Conservation (phyloP, 441 rosid species). For the Manihot esculenta region DNA sequence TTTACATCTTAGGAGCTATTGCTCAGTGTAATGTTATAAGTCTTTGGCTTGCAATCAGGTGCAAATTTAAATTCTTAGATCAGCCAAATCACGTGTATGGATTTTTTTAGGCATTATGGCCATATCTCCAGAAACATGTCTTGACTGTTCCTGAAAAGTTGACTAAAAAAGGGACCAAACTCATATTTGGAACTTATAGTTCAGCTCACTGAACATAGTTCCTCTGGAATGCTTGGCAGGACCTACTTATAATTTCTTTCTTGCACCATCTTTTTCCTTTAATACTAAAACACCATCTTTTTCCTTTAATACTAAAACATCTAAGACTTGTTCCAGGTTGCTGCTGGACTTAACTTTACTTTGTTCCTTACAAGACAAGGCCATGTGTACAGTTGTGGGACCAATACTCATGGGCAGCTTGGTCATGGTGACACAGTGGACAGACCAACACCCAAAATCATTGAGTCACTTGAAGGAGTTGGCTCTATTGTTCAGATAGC, state of each 20-base stretch:
- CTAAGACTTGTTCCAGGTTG: conserved; percentile 56
- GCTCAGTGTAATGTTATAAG: neutral
- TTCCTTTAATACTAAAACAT: neutral
- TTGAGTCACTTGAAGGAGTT: conserved; percentile 46
- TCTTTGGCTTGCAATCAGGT: too few species aligned
- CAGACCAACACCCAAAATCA: conserved; percentile 66
- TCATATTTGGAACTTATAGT: neutral
- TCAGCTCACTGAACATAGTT: too few species aligned
- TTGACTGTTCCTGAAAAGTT: neutral
- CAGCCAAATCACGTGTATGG: neutral
- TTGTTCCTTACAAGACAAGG: conserved; percentile 81
- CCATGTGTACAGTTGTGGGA: conserved; percentile 70
- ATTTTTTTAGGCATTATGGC: neutral
- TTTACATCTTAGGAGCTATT: neutral
- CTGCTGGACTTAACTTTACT: conserved; percentile 87
- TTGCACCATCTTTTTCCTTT: neutral
- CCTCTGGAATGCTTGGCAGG: too few species aligned
- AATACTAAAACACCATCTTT: neutral
- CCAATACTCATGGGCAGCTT: conserved; percentile 81
- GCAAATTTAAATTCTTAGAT: neutral
- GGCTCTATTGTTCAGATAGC: conserved; percentile 79
- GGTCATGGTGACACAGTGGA: conserved; percentile 89
- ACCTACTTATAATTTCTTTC: too few species aligned
- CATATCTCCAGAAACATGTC: neutral
- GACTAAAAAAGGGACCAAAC: neutral